phyloP scores from a whole-genome alignment of 768 basidiomycete genomes.

The Boletus bicolor region DNA sequence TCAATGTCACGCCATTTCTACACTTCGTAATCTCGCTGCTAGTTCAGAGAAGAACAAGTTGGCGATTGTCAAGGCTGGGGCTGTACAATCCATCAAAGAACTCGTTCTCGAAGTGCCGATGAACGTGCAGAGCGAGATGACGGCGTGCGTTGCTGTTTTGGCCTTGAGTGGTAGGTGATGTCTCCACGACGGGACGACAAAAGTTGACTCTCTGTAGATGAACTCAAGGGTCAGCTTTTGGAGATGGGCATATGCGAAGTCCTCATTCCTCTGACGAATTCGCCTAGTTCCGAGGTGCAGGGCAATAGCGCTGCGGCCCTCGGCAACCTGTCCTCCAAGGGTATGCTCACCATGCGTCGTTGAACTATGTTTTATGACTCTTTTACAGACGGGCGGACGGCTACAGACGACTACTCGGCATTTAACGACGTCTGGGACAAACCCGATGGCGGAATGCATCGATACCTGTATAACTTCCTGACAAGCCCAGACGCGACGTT shows the following conservation, averaged over 20 bases:
- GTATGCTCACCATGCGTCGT: conserved; percentile 36
- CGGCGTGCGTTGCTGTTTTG: conserved; percentile 94
- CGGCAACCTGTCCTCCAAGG: conserved; percentile 96
- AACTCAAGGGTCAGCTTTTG: conserved; percentile 91
- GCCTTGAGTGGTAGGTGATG: conserved; percentile 80
- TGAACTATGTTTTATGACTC: neutral
- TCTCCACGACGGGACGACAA: neutral
- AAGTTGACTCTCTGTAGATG: conserved; percentile 54
- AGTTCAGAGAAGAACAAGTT: conserved; percentile 98
- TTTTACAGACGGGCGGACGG: conserved; percentile 64
- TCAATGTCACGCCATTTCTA: conserved; percentile 98
- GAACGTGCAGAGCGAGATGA: conserved; percentile 99
- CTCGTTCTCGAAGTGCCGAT: conserved; percentile 92
- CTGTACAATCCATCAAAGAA: conserved; percentile 95
- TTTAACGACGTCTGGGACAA: conserved; percentile 99
- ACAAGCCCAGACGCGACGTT: conserved; percentile 94
- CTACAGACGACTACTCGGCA: conserved; percentile 87
- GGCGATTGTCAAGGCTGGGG: conserved; percentile 96
- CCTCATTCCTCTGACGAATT: conserved; percentile 93
- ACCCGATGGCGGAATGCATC: conserved; percentile 96
- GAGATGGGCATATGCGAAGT: conserved; percentile 99
- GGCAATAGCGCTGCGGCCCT: conserved; percentile 98
- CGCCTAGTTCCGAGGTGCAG: conserved; percentile 95
- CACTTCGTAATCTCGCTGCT: conserved; percentile 92
- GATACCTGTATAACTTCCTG: conserved; percentile 91